Evolutionary conservation across 2,329 filamentous ascomycete genomes (phyloP), one percentile per base, ranked within the genome.

Genomic region (Fusarium continuum): DNA sequence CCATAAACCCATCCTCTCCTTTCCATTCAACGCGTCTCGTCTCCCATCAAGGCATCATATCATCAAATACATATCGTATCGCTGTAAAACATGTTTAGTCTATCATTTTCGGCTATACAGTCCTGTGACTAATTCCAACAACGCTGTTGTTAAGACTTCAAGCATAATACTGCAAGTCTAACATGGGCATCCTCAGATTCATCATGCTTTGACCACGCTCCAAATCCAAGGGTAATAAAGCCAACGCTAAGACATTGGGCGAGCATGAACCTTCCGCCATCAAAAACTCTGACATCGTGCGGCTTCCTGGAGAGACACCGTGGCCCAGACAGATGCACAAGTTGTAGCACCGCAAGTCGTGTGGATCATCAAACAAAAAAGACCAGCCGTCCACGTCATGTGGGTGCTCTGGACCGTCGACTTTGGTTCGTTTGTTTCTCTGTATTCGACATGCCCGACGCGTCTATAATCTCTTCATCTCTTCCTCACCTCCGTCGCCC

Each of bases 401-500:
- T 47, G 56, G 25, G 36, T 56, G 47, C 43, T 29, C 50, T 56
- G 43, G 43, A 67, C 47, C 51, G 44, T 54, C 63, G 53, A 51
- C 48, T 57, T 51, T 62, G 47, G 51, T 47, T 61, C 55, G 63
- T 60, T 65, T 61, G 43, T 67, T 62, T 59, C 57, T 61, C 55
- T 64, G 55, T 65, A 51, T 58, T 65, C 52, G 61, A 58, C 57
- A 58, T 61, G 52, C 35, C 64, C 61, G 46, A 61, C 32, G 50
- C 54, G 53, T 56, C 48, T 61, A 56, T 44, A 61, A 46, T 52
- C 57, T 51, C 57, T 68, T 77, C 81, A 93, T 80, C 91, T 86
- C 80, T 89, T 91, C 82, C 95, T 94, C 71, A 96, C 85, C 80
- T 98, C 94, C 34, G 83, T 88, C 8, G 92, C 88, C 94, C 94